These are phyloP conservation scores for Graphilbum ipis-grandicollis DNA, from an alignment of 2,329 filamentous ascomycete genomes.

Conservation along the genomic window DNA sequence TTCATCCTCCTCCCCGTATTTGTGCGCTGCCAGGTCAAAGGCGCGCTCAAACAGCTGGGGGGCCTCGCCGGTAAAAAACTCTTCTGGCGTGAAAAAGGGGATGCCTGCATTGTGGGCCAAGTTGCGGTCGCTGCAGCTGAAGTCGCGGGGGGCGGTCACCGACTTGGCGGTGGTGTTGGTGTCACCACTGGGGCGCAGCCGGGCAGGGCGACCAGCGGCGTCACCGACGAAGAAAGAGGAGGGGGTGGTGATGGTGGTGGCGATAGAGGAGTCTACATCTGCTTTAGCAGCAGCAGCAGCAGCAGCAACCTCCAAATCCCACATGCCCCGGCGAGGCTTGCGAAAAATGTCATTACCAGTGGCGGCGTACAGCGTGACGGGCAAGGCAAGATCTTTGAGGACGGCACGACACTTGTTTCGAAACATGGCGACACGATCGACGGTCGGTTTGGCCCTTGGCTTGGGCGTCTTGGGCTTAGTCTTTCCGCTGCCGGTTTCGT, in stretches of 20 bases:
- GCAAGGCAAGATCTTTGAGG: conserved; percentile 54
- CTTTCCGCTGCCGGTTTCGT: conserved; percentile 16
- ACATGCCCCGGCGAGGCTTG: conserved; percentile 84
- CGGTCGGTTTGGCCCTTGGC: conserved; percentile 37
- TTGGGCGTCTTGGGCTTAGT: conserved; percentile 41
- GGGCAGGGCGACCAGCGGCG: conserved; percentile 46
- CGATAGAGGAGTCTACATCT: conserved; percentile 29
- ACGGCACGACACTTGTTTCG: conserved; percentile 63
- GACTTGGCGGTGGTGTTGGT: too few relatives aligned
- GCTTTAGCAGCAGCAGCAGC: too few relatives aligned
- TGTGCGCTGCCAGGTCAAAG: conserved; percentile 53
- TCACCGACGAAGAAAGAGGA: conserved; percentile 80
- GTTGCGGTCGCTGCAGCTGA: conserved; percentile 53
- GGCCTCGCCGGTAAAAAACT: conserved; percentile 62
- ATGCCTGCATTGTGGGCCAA: conserved; percentile 79
- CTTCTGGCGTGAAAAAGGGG: conserved; percentile 71
- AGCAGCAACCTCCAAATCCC: too few relatives aligned
- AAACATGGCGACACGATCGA: conserved; percentile 58
- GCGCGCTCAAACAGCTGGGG: conserved; percentile 47
- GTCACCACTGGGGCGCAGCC: conserved; percentile 13
- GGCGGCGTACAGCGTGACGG: conserved; percentile 69
- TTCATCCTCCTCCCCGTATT: neutral
- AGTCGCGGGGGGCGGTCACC: conserved; percentile 60
- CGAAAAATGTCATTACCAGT: conserved; percentile 67
- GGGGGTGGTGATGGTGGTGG: conserved; percentile 47